Conservation (phyloP, 2,329 filamentous ascomycete species). For the Colletotrichum liriopes region DNA sequence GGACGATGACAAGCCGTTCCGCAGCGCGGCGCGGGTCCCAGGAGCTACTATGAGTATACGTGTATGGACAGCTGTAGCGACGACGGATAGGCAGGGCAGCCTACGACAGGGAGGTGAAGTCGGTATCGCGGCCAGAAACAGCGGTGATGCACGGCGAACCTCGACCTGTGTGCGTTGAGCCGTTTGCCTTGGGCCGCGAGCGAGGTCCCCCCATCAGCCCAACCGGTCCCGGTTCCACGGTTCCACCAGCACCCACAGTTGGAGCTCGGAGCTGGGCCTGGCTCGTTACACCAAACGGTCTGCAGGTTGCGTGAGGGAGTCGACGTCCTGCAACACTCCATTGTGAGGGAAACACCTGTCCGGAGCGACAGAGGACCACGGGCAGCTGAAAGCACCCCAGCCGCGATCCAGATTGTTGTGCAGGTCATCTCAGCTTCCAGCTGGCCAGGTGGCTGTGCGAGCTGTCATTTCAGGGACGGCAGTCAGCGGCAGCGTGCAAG, state of each 20-base stretch:
- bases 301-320: constrained; percentile 19
- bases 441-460: constrained; percentile 5
- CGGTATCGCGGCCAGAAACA: constrained; percentile 12
- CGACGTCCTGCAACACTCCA: constrained; percentile 24
- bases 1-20: constrained; percentile 15
- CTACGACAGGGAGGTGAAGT: constrained; percentile 19
- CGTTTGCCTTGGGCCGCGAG: background rate
- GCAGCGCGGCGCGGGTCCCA: background rate
- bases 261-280: constrained; percentile 12
- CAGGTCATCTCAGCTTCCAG: constrained; percentile 1
- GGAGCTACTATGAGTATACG: background rate
- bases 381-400: constrained; percentile 3
- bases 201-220: constrained; percentile 29
- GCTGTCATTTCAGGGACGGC: constrained; percentile 15
- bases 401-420: constrained; percentile 16
- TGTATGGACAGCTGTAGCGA: background rate
- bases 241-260: constrained; percentile 37
- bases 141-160: constrained; percentile 14
- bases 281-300: constrained; percentile 35
- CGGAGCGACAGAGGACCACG: background rate
- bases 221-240: constrained; percentile 37
- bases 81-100: background rate
- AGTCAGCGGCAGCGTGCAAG: constrained; percentile 2
- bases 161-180: background rate
- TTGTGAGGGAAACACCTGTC: constrained; percentile 3